A percentile compares a stretch with the other conserved stretches of the same genome.
phyloP scores from a whole-genome alignment of 1,284 basidiomycete species.

The Irpex sp. region DNA sequence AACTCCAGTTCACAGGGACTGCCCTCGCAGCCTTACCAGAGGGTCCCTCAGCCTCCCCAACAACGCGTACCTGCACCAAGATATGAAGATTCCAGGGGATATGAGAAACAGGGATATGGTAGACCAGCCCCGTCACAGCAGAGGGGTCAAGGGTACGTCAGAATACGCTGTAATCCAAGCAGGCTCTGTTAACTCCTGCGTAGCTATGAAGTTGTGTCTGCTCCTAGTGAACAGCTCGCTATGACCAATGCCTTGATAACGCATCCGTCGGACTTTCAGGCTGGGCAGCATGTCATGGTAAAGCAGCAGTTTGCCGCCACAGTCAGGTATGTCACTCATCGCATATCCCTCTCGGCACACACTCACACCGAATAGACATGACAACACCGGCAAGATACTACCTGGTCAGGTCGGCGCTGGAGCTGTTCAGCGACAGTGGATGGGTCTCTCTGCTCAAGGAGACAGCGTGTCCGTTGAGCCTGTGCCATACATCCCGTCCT shows the following conservation, averaged over 20 bases:
- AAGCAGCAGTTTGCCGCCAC: constrained; percentile 69
- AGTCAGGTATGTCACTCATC: constrained; percentile 47
- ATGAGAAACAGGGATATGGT: constrained; percentile 37
- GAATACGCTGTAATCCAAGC: constrained; percentile 11
- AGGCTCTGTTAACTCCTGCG: not conserved
- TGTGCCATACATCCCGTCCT: constrained; percentile 60
- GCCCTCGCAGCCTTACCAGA: constrained; percentile 40
- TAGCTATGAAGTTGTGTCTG: constrained; percentile 53
- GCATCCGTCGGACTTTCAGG: constrained; percentile 67
- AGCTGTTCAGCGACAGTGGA: constrained; percentile 77
- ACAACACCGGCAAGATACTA: constrained; percentile 63
- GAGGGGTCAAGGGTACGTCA: constrained; percentile 36
- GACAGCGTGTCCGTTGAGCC: constrained; percentile 71
- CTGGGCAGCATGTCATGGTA: constrained; percentile 70
- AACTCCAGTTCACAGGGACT: constrained; percentile 27
- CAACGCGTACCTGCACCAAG: constrained; percentile 29
- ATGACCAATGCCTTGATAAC: constrained; percentile 82
- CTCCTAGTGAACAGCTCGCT: constrained; percentile 63
- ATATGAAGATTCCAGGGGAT: constrained; percentile 50
- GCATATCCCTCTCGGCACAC: not conserved
- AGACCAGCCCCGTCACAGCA: constrained; percentile 12
- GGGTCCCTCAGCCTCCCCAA: constrained; percentile 30
- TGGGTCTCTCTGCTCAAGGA: constrained; percentile 73
- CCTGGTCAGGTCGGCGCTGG: constrained; percentile 65
- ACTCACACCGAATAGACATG: constrained; percentile 48